phyloP scores from a whole-genome alignment of 2,329 filamentous ascomycete species.

The Aspergillus uvarum region DNA sequence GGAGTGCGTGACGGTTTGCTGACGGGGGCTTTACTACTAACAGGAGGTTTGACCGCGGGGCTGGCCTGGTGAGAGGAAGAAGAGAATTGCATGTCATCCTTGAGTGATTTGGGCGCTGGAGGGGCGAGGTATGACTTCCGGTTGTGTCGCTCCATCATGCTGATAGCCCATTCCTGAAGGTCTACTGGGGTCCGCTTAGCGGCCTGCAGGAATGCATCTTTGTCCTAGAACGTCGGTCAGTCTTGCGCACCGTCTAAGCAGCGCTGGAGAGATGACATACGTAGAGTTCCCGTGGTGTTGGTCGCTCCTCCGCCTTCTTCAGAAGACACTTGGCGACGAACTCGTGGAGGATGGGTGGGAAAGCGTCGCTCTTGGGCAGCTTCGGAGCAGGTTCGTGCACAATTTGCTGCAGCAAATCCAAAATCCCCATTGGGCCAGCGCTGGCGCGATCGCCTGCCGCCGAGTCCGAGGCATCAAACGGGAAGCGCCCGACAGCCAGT shows the following conservation, averaged over 20 bases:
- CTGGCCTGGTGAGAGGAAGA: slow-evolving; percentile 27
- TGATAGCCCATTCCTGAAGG: slow-evolving; percentile 87
- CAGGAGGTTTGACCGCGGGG: slow-evolving; percentile 25
- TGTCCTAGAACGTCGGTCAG: slow-evolving; percentile 60
- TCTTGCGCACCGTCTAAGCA: not conserved
- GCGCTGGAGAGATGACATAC: slow-evolving; percentile 54
- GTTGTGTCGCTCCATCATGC: slow-evolving; percentile 92
- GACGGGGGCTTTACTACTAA: slow-evolving; percentile 25
- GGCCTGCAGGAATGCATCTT: slow-evolving; percentile 90
- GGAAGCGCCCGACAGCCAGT: slow-evolving; percentile 94
- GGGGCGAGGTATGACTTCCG: slow-evolving; percentile 90
- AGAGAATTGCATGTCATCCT: slow-evolving; percentile 46
- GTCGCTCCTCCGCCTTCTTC: slow-evolving; percentile 84
- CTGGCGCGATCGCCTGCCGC: slow-evolving; percentile 67
- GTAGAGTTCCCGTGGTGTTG: slow-evolving; percentile 89
- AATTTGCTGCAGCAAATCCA: slow-evolving; percentile 95
- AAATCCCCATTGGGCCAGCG: slow-evolving; percentile 80
- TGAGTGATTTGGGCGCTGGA: slow-evolving; percentile 73
- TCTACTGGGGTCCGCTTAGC: slow-evolving; percentile 96
- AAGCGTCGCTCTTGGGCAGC: slow-evolving; percentile 94
- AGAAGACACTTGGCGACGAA: slow-evolving; percentile 95
- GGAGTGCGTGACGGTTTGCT: slow-evolving; percentile 23
- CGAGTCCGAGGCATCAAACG: slow-evolving; percentile 81
- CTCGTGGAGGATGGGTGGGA: slow-evolving; percentile 90
- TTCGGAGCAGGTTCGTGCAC: slow-evolving; percentile 93